Conservation (phyloP, 495 filamentous ascomycete genomes). For the Tuber microsphaerosporum region DNA sequence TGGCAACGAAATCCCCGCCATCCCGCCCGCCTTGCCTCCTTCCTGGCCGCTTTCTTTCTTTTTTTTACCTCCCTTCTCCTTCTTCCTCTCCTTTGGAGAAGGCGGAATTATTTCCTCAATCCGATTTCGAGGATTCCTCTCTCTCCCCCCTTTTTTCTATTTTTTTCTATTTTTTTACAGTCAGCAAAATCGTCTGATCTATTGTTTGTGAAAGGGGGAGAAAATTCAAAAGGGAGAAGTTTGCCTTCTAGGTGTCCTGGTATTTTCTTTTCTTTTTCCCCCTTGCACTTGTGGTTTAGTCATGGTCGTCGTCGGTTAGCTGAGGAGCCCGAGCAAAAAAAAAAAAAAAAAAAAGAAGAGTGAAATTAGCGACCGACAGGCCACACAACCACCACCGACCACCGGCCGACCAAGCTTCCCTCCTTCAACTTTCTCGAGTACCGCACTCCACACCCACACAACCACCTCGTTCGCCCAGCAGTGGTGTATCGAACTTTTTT, state of each 20-base stretch:
- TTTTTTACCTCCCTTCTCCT: neutral
- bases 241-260: neutral
- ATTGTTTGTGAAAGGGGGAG: neutral
- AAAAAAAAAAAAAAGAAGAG: conserved; percentile 1
- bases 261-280: neutral
- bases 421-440: neutral
- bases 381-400: conserved; percentile 1
- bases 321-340: neutral
- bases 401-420: neutral
- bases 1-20: neutral
- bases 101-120: too few relatives aligned
- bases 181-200: neutral
- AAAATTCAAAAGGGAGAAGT: neutral
- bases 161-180: neutral
- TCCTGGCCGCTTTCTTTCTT: neutral
- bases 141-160: neutral
- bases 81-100: neutral
- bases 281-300: neutral
- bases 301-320: conserved; percentile 2
- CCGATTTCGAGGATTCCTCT: neutral
- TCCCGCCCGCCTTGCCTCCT: neutral
- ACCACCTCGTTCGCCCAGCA: neutral
- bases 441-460: neutral
- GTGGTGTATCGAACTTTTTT: neutral
- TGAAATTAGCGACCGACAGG: neutral